phyloP scores from a whole-genome alignment of 2,329 filamentous ascomycete genomes.

The Stemphylium lycopersici region DNA sequence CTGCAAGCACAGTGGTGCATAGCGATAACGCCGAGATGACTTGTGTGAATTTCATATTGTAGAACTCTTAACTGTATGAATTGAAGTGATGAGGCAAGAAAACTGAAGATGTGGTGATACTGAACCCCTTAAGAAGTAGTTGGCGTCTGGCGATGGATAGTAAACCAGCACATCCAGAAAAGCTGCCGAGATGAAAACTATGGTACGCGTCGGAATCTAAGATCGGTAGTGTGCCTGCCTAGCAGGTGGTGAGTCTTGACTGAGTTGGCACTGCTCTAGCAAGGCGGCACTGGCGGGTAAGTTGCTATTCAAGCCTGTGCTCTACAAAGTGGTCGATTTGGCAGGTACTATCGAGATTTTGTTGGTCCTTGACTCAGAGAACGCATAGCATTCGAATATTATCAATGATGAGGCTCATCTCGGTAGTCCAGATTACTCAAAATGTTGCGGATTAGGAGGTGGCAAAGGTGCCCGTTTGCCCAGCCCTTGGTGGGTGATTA shows the following conservation, averaged over 20 bases:
- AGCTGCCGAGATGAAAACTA: slow-evolving; percentile 3
- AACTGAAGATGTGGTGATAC: slow-evolving; percentile 13
- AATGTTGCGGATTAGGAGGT: no score
- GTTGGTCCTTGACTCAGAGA: slow-evolving; percentile 3
- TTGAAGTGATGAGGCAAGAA: slow-evolving; percentile 9
- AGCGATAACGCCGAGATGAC: slow-evolving; percentile 31
- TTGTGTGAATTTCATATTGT: slow-evolving; percentile 36
- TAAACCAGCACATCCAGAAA: slow-evolving; percentile 10
- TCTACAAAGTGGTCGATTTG: slow-evolving; percentile 17
- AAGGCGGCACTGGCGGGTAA: slow-evolving; percentile 5
- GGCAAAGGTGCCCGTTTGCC: not conserved
- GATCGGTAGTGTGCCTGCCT: slow-evolving; percentile 1
- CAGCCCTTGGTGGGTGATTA: not conserved
- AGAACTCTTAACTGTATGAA: slow-evolving; percentile 12
- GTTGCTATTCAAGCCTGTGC: slow-evolving; percentile 9
- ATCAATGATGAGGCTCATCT: not conserved
- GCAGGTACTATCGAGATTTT: slow-evolving; percentile 8
- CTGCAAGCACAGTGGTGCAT: slow-evolving; percentile 31
- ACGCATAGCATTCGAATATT: not conserved
- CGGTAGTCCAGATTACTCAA: not conserved
- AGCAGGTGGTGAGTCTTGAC: slow-evolving; percentile 12
- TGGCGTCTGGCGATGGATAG: slow-evolving; percentile 9
- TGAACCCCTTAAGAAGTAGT: slow-evolving; percentile 12
- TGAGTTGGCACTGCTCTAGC: slow-evolving; percentile 4
- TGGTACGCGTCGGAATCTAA: slow-evolving; percentile 1